Evolutionary conservation across 768 basidiomycete species (phyloP).

Genomic region (Brasilioporus rufonigricans): DNA sequence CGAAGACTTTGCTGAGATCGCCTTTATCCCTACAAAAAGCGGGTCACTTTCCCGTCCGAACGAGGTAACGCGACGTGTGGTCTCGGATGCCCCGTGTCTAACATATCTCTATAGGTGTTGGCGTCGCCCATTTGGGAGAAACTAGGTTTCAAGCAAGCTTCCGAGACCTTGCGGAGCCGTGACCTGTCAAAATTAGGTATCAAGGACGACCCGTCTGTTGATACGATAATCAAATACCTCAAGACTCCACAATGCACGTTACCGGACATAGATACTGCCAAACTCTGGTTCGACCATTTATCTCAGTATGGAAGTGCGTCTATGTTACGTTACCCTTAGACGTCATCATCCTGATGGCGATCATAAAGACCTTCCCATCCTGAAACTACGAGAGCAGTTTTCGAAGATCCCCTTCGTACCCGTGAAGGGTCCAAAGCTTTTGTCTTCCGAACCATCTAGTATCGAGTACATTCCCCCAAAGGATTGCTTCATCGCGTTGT

Average conservation of each 20-base stretch:
- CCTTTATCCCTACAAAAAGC: conserved; percentile 15
- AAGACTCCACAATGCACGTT: background rate
- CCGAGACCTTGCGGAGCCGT: background rate
- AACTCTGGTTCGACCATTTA: conserved; percentile 9
- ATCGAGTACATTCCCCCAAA: conserved; percentile 5
- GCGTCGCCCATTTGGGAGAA: conserved; percentile 2
- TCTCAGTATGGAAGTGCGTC: conserved; percentile 7
- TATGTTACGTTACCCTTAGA: background rate
- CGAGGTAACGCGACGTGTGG: conserved; percentile 5
- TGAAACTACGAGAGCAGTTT: conserved; percentile 3
- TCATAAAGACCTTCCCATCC: conserved; percentile 7
- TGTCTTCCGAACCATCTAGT: background rate
- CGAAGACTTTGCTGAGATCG: conserved; percentile 2
- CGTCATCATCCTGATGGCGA: background rate
- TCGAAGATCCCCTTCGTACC: conserved; percentile 13
- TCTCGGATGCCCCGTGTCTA: background rate
- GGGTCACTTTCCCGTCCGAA: conserved; percentile 3
- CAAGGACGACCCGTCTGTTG: conserved; percentile 5
- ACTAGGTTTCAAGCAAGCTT: conserved; percentile 7
- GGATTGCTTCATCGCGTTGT: conserved; percentile 12
- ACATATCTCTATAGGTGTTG: conserved; percentile 11
- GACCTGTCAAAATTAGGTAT: conserved; percentile 14
- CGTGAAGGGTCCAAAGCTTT: background rate
- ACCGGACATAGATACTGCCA: background rate
- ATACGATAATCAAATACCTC: background rate